Evolutionary conservation across 495 filamentous ascomycete species (phyloP).

Genomic region (Corynascus novoguineensis): DNA sequence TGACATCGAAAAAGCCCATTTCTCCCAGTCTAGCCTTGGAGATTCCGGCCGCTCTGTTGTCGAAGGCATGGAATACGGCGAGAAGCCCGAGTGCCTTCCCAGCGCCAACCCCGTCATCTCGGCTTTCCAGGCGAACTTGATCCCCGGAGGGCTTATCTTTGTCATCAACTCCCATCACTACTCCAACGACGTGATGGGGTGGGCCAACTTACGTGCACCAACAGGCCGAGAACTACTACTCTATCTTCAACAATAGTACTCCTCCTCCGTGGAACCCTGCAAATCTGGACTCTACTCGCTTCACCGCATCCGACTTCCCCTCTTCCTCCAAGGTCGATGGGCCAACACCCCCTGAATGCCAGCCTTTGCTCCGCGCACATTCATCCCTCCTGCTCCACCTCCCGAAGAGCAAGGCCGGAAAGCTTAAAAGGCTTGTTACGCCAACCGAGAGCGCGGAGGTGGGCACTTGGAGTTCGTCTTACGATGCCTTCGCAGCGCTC

Average conservation of each 20-base stretch:
- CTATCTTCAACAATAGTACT: slow-evolving; percentile 28
- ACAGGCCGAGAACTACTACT: slow-evolving; percentile 41
- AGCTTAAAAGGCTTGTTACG: slow-evolving; percentile 34
- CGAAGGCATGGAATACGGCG: slow-evolving; percentile 38
- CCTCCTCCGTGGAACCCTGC: slow-evolving; percentile 33
- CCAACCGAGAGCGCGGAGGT: slow-evolving; percentile 20
- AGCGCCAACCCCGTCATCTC: slow-evolving; percentile 31
- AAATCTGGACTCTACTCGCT: slow-evolving; percentile 32
- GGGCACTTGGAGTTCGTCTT: slow-evolving; percentile 38
- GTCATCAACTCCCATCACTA: slow-evolving; percentile 44
- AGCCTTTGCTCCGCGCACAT: slow-evolving; percentile 28
- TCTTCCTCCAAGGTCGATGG: slow-evolving; percentile 30
- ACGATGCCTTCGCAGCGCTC: slow-evolving; percentile 40
- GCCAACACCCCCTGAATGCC: slow-evolving; percentile 22
- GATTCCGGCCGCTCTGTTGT: slow-evolving; percentile 27
- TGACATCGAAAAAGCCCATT: slow-evolving; percentile 31
- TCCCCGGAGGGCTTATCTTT: slow-evolving; percentile 39
- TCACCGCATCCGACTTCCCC: slow-evolving; percentile 24
- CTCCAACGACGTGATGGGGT: slow-evolving; percentile 41
- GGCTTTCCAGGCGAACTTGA: slow-evolving; percentile 41
- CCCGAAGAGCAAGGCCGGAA: slow-evolving; percentile 39
- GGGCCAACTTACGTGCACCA: slow-evolving; percentile 36
- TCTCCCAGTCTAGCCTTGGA: slow-evolving; percentile 26
- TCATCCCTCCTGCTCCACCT: slow-evolving; percentile 38
- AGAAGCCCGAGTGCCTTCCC: slow-evolving; percentile 37